Conservation (phyloP, 2,329 filamentous ascomycete genomes). For the Chaetothyriales sp. region DNA sequence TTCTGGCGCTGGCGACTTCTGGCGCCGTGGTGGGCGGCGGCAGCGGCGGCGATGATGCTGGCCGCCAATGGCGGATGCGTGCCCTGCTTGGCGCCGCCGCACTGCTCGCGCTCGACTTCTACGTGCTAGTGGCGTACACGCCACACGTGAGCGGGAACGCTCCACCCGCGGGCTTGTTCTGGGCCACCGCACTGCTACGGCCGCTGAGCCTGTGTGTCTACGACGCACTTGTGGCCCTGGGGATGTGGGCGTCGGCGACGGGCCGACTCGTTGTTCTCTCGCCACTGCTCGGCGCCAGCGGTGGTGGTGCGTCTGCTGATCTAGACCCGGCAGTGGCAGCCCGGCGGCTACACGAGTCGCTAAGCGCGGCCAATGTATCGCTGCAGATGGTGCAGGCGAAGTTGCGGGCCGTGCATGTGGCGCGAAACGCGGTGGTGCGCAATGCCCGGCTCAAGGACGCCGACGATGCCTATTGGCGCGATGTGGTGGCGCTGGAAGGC, state of each 20-base stretch:
- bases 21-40: conserved; percentile 32
- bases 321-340: conserved; percentile 45
- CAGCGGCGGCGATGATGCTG: conserved; percentile 27
- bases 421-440: conserved; percentile 66
- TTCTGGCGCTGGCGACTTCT: conserved; percentile 62
- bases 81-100: conserved; percentile 54
- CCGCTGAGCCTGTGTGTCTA: conserved; percentile 50
- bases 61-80: conserved; percentile 35
- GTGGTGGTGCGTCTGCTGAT: conserved; percentile 36
- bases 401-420: conserved; percentile 57
- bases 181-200: conserved; percentile 52
- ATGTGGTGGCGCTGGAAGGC: conserved; percentile 39
- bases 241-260: conserved; percentile 65
- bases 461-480: conserved; percentile 60
- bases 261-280: conserved; percentile 58
- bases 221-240: conserved; percentile 48
- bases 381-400: conserved; percentile 51
- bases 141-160: conserved; percentile 20
- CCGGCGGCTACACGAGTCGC: conserved; percentile 20
- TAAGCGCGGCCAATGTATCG: conserved; percentile 34
- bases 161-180: conserved; percentile 42
- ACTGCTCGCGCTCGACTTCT: conserved; percentile 52
- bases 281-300: not conserved
- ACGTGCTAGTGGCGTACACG: conserved; percentile 51
- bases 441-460: conserved; percentile 56